Evolutionary conservation across 1,284 basidiomycete species (phyloP).

Genomic region (Coniophora puteana): DNA sequence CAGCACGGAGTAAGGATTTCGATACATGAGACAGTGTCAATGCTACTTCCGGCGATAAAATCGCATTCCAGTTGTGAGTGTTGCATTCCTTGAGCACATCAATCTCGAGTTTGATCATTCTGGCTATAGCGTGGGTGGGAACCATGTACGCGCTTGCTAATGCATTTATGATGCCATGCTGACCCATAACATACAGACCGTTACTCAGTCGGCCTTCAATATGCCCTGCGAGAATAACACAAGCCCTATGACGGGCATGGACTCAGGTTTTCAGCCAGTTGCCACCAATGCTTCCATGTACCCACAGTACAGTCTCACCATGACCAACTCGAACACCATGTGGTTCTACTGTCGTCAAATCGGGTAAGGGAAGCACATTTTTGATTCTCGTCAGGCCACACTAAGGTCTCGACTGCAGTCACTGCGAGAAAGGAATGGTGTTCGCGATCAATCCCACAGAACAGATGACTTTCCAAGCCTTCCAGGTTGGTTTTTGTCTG

Average conservation of each 20-base stretch:
- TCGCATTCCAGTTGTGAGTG: slow-evolving; percentile 51
- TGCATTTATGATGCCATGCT: background rate
- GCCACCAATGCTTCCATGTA: slow-evolving; percentile 21
- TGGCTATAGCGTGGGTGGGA: slow-evolving; percentile 29
- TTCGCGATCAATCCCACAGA: slow-evolving; percentile 48
- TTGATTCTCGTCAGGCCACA: slow-evolving; percentile 31
- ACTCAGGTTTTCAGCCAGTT: slow-evolving; percentile 42
- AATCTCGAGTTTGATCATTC: slow-evolving; percentile 1
- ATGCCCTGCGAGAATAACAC: slow-evolving; percentile 37
- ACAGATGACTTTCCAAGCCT: slow-evolving; percentile 40
- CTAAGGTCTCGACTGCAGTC: slow-evolving; percentile 20
- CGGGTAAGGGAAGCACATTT: slow-evolving; percentile 10
- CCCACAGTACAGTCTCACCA: slow-evolving; percentile 35
- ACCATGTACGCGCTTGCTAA: slow-evolving; percentile 31
- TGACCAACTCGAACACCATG: slow-evolving; percentile 36
- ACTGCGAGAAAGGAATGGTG: slow-evolving; percentile 42
- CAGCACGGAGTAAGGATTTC: background rate
- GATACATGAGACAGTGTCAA: slow-evolving; percentile 30
- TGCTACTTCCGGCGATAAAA: slow-evolving; percentile 46
- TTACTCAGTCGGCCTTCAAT: slow-evolving; percentile 58
- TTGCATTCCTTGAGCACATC: background rate
- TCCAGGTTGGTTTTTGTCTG: slow-evolving; percentile 31
- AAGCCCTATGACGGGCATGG: slow-evolving; percentile 29
- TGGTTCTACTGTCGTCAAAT: slow-evolving; percentile 45
- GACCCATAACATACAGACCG: slow-evolving; percentile 33